Evolutionary conservation across 2,329 filamentous ascomycete species (phyloP), one percentile per base, ranked within the genome.

Genomic region (Verticillium zaregamsianum): DNA sequence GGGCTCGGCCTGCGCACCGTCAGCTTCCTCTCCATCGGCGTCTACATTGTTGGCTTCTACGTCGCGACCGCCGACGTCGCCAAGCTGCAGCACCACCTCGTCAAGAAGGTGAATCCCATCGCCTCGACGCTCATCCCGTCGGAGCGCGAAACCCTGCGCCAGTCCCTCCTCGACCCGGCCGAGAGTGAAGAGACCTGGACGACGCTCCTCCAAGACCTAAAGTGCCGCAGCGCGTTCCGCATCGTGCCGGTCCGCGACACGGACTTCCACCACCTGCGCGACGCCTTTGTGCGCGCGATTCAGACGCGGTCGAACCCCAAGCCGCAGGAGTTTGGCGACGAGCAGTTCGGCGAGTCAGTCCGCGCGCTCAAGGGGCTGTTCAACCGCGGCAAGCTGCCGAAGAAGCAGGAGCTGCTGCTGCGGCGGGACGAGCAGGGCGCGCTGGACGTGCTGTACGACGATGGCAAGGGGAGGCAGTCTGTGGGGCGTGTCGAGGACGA

Each of bases 11-110:
- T 96, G 65, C 86, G 95, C 61, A 93, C 90, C 1, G 95, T 99
- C 35, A 96, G 91, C 28, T 97, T 98, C 74, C 79, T 98, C 55
- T 81, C 86, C 57, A 92, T 99, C 55, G 89, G 97, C 73, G 95
- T 99, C 59, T 99, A 99, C 77, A 90, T 98, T 20, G 90, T 97
- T 0, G 95, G 94, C 17, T 86, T 96, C 69, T 99, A 99, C 78
- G 84, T 98, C 31, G 91, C 93, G 31, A 94, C 90, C 0, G 80
- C 88, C 40, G 93, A 97, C 70, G 87, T 99, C 63, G 87, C 89
- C 4, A 82, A 84, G n/a, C 81, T 99, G 49, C 94, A 98, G 76
- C 82, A 85, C 67, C 85, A 87, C 55, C 83, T 98, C 33, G 85
- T 96, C 64, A 88, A 88, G 71, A 87, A 87, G 65, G 86, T 96